Evolutionary conservation across 257 asterid species (phyloP).

Genomic region (Mitragyna speciosa): DNA sequence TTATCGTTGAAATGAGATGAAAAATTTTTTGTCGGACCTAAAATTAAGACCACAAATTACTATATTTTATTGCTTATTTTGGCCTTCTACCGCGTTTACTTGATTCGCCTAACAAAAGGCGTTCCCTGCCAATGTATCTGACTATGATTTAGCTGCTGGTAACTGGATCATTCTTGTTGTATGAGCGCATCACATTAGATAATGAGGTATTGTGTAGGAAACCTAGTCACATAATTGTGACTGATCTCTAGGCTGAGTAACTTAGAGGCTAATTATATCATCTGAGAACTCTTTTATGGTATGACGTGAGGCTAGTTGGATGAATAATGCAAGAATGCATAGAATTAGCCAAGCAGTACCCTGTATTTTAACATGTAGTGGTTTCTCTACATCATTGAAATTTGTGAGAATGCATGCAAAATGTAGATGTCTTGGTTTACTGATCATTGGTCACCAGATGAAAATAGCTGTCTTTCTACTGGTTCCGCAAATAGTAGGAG

Average conservation of each 20-base stretch:
- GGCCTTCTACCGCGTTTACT: background rate
- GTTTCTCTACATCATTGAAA: background rate
- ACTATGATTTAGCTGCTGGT: background rate
- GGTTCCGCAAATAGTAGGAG: slow-evolving; percentile 13
- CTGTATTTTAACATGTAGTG: background rate
- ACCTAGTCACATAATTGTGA: background rate
- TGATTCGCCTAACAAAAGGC: background rate
- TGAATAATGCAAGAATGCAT: background rate
- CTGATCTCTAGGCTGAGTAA: background rate
- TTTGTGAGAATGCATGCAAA: background rate
- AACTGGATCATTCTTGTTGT: background rate
- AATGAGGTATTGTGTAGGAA: background rate
- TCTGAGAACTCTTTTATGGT: background rate
- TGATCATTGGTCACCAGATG: background rate
- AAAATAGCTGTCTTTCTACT: background rate
- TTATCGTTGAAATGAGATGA: background rate
- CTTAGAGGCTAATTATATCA: background rate
- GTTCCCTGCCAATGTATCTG: background rate
- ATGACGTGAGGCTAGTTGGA: background rate
- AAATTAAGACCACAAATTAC: background rate
- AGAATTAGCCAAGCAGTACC: background rate
- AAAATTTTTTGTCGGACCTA: background rate
- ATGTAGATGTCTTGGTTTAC: background rate
- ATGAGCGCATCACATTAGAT: background rate
- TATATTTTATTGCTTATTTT: background rate